Evolutionary conservation across 1,284 basidiomycete species (phyloP), one percentile per base, ranked within the genome.

Genomic region (Moniliophthora roreri): DNA sequence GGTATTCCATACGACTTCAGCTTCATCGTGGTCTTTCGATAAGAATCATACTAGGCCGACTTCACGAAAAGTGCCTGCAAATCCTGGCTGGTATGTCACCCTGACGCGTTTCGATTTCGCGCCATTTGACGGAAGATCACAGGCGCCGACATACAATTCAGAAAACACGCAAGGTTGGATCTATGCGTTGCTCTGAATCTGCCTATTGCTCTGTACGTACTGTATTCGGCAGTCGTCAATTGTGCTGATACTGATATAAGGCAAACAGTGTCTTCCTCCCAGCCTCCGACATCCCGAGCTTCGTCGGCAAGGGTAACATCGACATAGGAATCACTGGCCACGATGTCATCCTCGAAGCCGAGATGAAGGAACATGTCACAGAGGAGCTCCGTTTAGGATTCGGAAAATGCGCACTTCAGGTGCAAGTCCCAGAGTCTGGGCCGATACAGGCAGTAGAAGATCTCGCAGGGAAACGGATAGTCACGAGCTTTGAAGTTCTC

Each of bases 141-240:
- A 93, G 93, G 95, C 53, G 95, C 96, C 55, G 96, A 99, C 69
- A 93, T 99, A 62, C 92, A 98, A 69, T 99, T 97, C 70, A 89
- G 91, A 64, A 82, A 93, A 63, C 86, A 89, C 61, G 82, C 93
- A 69, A 79, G 96, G 58, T 79, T 98, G 47, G 96, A 99, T 67
- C 93, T 98, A 32, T 93, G 90, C 59, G 80, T 98, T 13, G 93
- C 93, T 15, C 83, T 89, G 59, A 99, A 99, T 69, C 93, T 95
- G 66, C 87, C 88, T 46, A 94, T 99, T 58, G 95, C 95, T 5
- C 85, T 98, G 88, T 94, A 62, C 41, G 78, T 63, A 18, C n/a
- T 18, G 21, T 23, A 18, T 23, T 41, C 18, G 18, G 10, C 40
- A 10, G 11, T 3, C 3, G 26, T 20, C 16, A 13, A 20, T 11